Conservation (phyloP, 2,329 filamentous ascomycete species). For the Phialophora expanda region DNA sequence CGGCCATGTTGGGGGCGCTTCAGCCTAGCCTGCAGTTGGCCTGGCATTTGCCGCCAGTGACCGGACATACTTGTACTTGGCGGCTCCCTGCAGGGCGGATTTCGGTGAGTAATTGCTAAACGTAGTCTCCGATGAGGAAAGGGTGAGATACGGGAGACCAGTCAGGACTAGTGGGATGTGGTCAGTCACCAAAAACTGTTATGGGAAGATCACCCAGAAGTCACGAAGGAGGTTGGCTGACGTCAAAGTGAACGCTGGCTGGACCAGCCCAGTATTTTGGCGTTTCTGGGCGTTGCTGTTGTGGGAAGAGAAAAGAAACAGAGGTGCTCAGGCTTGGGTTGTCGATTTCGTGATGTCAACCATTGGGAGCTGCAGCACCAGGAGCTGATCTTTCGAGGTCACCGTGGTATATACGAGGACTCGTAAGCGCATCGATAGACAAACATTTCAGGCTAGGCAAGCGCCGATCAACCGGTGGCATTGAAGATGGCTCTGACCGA, state of each 20-base stretch:
- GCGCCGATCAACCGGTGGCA: not conserved
- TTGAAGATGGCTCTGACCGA: not conserved
- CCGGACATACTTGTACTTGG: not conserved
- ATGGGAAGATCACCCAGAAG: not conserved
- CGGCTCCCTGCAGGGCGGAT: not conserved
- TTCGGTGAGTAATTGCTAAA: not conserved
- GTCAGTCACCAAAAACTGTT: not conserved
- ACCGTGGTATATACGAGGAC: too few species aligned
- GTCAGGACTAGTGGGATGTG: not conserved
- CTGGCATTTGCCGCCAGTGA: not conserved
- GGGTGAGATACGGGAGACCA: not conserved
- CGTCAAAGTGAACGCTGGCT: not conserved
- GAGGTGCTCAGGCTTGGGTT: not conserved
- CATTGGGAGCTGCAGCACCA: not conserved
- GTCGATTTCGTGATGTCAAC: not conserved
- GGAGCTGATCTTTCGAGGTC: too few species aligned
- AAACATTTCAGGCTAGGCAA: not conserved
- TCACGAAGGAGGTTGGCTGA: not conserved
- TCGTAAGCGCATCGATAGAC: too few species aligned
- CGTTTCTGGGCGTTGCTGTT: not conserved
- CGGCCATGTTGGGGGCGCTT: not conserved
- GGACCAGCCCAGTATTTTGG: not conserved
- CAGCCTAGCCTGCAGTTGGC: not conserved
- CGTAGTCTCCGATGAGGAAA: not conserved
- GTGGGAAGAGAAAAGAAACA: not conserved